Percentiles rank a stretch among this genome's conserved stretches.
Conservation (phyloP, 345 rosid genomes). For the Lepidium didymum region DNA sequence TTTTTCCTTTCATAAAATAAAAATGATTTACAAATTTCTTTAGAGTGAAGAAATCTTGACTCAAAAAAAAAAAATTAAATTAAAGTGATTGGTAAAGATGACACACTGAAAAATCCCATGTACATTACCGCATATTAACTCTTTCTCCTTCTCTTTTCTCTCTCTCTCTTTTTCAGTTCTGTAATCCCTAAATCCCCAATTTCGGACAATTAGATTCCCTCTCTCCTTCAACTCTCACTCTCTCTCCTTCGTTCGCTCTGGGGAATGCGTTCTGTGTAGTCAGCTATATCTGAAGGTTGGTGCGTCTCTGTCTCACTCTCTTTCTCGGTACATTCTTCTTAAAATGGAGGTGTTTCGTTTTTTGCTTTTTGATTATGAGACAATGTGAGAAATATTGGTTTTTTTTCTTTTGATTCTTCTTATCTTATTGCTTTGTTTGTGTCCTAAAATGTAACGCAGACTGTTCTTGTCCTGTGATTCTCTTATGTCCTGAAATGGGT, state of each 20-base stretch:
- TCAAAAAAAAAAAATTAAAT: neutral
- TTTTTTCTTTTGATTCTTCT: neutral
- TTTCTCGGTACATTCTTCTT: neutral
- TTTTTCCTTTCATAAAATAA: neutral
- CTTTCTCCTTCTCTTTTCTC: neutral
- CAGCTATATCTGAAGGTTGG: constrained; percentile 20
- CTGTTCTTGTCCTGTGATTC: neutral
- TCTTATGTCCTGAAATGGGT: neutral
- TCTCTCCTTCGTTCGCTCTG: constrained; percentile 4
- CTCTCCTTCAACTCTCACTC: neutral
- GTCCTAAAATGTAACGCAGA: neutral
- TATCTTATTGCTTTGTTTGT: neutral
- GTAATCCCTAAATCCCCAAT: constrained; percentile 43
- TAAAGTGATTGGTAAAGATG: constrained; percentile 7
- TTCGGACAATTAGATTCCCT: constrained; percentile 29
- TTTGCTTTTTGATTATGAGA: neutral
- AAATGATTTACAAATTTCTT: neutral
- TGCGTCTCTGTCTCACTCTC: constrained; percentile 10
- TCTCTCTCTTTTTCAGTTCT: constrained; percentile 1
- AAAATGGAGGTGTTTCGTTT: neutral
- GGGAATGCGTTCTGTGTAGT: constrained; percentile 32
- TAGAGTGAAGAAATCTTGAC: neutral
- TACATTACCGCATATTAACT: constrained; percentile 19
- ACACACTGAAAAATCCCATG: constrained; percentile 17
- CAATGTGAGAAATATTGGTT: neutral